phyloP scores from a whole-genome alignment of 176 grass and related monocot genomes.

The Dendrocalamus sinicus region DNA sequence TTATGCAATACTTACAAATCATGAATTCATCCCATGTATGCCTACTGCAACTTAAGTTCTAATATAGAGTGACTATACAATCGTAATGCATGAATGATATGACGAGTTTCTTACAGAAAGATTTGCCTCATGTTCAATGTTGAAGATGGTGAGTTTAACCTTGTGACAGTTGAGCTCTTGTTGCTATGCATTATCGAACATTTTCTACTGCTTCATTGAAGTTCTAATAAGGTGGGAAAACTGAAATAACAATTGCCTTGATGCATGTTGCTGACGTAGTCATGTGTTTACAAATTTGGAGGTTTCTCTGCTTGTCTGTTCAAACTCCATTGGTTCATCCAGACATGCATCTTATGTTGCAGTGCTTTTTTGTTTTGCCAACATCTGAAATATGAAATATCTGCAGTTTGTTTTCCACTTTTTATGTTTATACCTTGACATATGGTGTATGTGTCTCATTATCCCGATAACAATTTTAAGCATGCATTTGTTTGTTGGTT shows the following conservation, averaged over 20 bases:
- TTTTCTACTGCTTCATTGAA: not conserved
- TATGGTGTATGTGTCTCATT: constrained; percentile 17
- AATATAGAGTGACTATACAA: not conserved
- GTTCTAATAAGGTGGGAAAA: not conserved
- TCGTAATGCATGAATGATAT: not conserved
- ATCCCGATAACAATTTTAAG: not conserved
- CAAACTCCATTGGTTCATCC: constrained; percentile 5
- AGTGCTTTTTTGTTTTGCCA: not conserved
- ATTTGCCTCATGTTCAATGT: not conserved
- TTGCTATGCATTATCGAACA: not conserved
- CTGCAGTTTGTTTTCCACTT: not conserved
- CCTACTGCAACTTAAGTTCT: not conserved
- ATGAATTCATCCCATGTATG: not conserved
- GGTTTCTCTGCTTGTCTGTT: not conserved
- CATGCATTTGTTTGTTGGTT: not conserved
- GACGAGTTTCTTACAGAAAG: not conserved
- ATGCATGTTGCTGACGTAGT: not conserved
- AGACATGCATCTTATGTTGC: not conserved
- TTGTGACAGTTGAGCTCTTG: not conserved
- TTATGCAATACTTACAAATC: not conserved
- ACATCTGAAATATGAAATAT: not conserved
- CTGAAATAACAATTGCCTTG: not conserved
- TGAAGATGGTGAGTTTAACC: not conserved
- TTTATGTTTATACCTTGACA: constrained; percentile 17
- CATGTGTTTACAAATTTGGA: constrained; percentile 2